These are phyloP conservation scores for Spiraea crenata DNA, from an alignment of 331 rosid species.

Conservation along the genomic window DNA sequence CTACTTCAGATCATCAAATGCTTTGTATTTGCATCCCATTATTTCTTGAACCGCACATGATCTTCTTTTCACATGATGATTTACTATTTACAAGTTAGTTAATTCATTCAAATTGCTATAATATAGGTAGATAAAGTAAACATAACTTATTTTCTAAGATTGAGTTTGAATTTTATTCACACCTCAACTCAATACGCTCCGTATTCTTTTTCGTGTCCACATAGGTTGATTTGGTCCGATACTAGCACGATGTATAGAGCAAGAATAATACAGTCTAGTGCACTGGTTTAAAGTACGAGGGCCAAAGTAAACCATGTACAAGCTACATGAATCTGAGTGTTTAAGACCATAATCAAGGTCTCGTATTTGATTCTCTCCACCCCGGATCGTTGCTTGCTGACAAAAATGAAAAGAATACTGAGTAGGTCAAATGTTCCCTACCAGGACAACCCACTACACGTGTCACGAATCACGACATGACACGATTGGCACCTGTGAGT, in stretches of 20 bases:
- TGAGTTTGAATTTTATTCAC: not conserved
- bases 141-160: not conserved
- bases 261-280: too few species aligned
- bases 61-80: not conserved
- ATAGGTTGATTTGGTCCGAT: too few species aligned
- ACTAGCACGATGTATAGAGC: too few species aligned
- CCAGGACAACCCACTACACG: not conserved
- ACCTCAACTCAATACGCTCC: not conserved
- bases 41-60: not conserved
- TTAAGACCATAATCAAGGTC: too few species aligned
- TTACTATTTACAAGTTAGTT: not conserved
- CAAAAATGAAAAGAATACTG: too few species aligned
- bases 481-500: not conserved
- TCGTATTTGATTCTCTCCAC: too few species aligned
- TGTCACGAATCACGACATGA: not conserved
- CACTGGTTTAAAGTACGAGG: too few species aligned
- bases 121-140: not conserved
- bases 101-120: not conserved
- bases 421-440: not conserved
- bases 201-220: too few species aligned
- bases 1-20: conserved; percentile 4
- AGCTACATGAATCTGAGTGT: too few species aligned
- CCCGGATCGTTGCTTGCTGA: too few species aligned
- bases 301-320: too few species aligned
- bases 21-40: not conserved